A percentile compares a stretch with the other conserved stretches of the same genome.
phyloP scores from a whole-genome alignment of 1,139 yeast species.

The Taiozyma sp. region DNA sequence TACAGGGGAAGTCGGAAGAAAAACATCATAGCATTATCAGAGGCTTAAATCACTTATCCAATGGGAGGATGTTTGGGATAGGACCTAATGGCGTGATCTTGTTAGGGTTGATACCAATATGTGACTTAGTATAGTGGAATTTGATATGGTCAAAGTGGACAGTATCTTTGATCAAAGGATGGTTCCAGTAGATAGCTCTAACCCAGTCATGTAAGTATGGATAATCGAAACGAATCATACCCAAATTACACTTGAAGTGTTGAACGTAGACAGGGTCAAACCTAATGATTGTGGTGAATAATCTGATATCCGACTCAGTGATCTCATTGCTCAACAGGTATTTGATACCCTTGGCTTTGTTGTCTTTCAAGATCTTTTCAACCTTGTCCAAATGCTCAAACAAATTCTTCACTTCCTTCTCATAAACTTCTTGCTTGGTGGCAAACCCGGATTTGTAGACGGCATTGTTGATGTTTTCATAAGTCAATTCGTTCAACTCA shows the following conservation, averaged over 20 bases:
- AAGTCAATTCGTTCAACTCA: slow-evolving; percentile 77
- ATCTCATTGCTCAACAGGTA: slow-evolving; percentile 60
- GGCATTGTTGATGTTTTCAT: slow-evolving; percentile 84
- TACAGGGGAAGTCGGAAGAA: neutral
- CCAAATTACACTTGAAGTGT: slow-evolving; percentile 89
- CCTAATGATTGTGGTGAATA: slow-evolving; percentile 77
- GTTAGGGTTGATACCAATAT: slow-evolving; percentile 70
- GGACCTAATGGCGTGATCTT: slow-evolving; percentile 92
- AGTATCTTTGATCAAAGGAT: slow-evolving; percentile 69
- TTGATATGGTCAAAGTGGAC: slow-evolving; percentile 89
- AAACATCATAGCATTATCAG: neutral
- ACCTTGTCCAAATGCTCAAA: slow-evolving; percentile 72
- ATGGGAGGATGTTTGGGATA: slow-evolving; percentile 58
- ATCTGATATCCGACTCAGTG: slow-evolving; percentile 87
- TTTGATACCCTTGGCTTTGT: slow-evolving; percentile 35
- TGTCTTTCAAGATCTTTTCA: slow-evolving; percentile 52
- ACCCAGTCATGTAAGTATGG: slow-evolving; percentile 80
- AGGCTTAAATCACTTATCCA: slow-evolving; percentile 7
- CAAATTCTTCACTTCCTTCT: slow-evolving; percentile 56
- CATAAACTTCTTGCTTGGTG: slow-evolving; percentile 77
- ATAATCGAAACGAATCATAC: slow-evolving; percentile 74
- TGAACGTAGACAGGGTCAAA: slow-evolving; percentile 91
- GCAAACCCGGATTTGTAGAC: slow-evolving; percentile 95
- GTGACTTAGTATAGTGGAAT: slow-evolving; percentile 82
- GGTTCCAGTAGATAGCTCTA: slow-evolving; percentile 79